A percentile compares a stretch with the other conserved stretches of the same genome.
Conservation (phyloP, 2,329 filamentous ascomycete species). For the Diaporthe sp. region DNA sequence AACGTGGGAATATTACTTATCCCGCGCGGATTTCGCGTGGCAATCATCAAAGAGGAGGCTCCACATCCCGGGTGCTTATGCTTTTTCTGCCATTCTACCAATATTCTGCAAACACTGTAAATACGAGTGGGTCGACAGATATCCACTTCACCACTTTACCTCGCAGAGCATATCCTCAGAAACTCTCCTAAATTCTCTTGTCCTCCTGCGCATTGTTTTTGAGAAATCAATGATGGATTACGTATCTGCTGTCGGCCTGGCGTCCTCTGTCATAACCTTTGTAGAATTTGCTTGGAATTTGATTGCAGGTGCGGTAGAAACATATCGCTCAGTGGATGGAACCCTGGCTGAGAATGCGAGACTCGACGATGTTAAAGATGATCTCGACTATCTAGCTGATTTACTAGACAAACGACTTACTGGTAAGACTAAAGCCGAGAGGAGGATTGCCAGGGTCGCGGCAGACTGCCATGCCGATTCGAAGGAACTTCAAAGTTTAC, state of each 20-base stretch:
- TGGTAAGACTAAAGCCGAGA: conserved; percentile 25
- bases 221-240: conserved; percentile 42
- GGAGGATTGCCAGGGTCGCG: conserved; percentile 27
- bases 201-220: too few species aligned
- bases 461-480: conserved; percentile 28
- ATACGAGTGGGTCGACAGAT: too few species aligned
- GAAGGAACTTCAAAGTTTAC: conserved; percentile 4
- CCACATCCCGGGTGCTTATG: too few species aligned
- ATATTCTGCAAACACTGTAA: too few species aligned
- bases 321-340: conserved; percentile 32
- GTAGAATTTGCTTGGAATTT: conserved; percentile 41
- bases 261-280: conserved; percentile 38
- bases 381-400: background rate
- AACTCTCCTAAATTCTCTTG: too few species aligned
- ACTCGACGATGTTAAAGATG: conserved; percentile 29
- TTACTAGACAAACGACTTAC: background rate
- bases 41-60: too few species aligned
- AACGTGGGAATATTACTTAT: too few species aligned
- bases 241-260: conserved; percentile 42
- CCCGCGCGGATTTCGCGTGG: too few species aligned
- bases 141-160: too few species aligned
- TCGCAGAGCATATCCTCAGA: too few species aligned
- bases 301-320: conserved; percentile 35
- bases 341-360: conserved; percentile 32
- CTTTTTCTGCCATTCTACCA: too few species aligned